Percentiles rank a stretch among this genome's conserved stretches.
phyloP scores from a whole-genome alignment of 1,284 basidiomycete genomes.

The Mrakiaceae sp. region DNA sequence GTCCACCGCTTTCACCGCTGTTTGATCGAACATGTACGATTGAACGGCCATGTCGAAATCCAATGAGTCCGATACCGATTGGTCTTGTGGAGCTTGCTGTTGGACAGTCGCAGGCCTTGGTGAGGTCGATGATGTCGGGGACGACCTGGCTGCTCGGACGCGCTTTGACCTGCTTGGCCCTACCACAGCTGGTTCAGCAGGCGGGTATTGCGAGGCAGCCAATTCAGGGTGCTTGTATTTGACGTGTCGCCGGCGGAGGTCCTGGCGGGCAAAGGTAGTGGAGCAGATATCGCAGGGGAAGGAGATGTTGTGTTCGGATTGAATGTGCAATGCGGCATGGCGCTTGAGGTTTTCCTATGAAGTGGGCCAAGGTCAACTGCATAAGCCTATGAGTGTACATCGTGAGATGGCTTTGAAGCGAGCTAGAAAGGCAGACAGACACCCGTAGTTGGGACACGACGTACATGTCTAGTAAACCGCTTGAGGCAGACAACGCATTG shows the following conservation, averaged over 20 bases:
- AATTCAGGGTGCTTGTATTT: constrained; percentile 22
- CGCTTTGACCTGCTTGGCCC: not conserved
- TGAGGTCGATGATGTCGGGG: not conserved
- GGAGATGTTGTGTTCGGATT: not conserved
- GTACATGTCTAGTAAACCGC: constrained; percentile 24
- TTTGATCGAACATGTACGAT: no score
- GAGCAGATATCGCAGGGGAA: constrained; percentile 21
- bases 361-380: not conserved
- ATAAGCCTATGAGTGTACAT: not conserved
- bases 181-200: not conserved
- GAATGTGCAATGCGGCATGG: constrained; percentile 20
- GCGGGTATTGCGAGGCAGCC: not conserved
- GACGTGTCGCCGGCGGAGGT: constrained; percentile 22
- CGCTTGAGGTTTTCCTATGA: constrained; percentile 25
- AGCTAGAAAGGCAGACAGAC: not conserved
- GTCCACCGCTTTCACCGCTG: no score
- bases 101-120: not conserved
- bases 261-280: constrained; percentile 21
- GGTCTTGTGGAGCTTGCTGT: not conserved
- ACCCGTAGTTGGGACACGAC: not conserved
- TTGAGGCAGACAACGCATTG: constrained; percentile 22
- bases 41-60: not conserved
- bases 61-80: not conserved
- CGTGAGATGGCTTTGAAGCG: not conserved
- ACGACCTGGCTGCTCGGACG: not conserved